A percentile compares a stretch with the other conserved stretches of the same genome.
Conservation (phyloP, 805 yeast species). For the Wickerhamiella siamensis region DNA sequence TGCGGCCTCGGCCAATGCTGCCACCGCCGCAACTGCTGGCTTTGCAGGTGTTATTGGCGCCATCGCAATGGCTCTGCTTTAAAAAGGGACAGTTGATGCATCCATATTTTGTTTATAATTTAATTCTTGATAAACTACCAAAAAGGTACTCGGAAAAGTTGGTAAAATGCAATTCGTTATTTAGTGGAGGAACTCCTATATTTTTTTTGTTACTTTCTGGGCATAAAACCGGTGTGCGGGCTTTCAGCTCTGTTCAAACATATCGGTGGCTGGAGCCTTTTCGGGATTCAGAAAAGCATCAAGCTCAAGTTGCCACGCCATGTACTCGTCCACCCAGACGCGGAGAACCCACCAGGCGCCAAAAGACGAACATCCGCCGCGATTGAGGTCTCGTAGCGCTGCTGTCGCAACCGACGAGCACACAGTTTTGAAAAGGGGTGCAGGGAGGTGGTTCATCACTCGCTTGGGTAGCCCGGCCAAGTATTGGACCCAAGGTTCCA, state of each 20-base stretch:
- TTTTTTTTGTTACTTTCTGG: no score
- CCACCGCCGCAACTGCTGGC: constrained; percentile 5
- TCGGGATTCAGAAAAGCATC: constrained; percentile 19
- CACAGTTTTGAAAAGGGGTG: constrained; percentile 14
- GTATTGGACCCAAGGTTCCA: constrained; percentile 25
- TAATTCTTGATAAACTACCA: no score
- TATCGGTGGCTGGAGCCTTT: no score
- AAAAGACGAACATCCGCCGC: constrained; percentile 44
- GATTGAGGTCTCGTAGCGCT: constrained; percentile 23
- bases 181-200: no score
- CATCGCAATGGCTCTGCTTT: constrained; percentile 10
- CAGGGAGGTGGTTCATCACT: constrained; percentile 23
- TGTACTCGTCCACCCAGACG: constrained; percentile 65
- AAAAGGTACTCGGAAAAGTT: no score
- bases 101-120: no score
- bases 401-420: constrained; percentile 25
- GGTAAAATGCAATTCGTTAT: no score
- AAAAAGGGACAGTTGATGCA: not conserved
- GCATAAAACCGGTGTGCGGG: no score
- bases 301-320: constrained; percentile 48
- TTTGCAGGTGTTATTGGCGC: constrained; percentile 13
- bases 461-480: constrained; percentile 31
- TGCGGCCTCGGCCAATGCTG: constrained; percentile 8
- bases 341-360: constrained; percentile 64
- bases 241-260: no score